Evolutionary conservation across 2,329 filamentous ascomycete species (phyloP), one percentile per base, ranked within the genome.

Genomic region (Aspergillus glaucus): DNA sequence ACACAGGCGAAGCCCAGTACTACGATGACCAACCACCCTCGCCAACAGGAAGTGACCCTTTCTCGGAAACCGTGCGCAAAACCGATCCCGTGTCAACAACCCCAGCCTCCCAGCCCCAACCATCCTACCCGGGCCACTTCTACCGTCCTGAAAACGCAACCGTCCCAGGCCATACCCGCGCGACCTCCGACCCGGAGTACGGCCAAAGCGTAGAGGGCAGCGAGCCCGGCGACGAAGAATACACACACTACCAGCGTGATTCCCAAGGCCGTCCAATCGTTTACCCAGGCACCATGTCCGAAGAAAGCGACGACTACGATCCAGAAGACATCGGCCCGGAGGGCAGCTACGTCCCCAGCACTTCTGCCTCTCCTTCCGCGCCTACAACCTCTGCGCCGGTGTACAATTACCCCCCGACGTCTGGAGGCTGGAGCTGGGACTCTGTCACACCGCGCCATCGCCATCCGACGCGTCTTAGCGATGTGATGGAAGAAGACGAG

Each of bases 401-500:
- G 46, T 64, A 59, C 46, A 59, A 57, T 21, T 61, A 69, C 60
- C 52, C 67, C 49, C 58, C 70, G 53, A 59, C 65, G 51, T 54
- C 62, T 17, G 70, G 79, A 15, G 85, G 79, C 19, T 88, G 84
- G 67, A 83, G 81, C 14, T 94, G 88, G 88, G 87, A 93, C 54
- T 70, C 73, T n/a, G 75, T 88, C 54, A 84, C 85, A 21, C 79
- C 84, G 5, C 66, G 75, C 48, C 90, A 95, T 67, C 88, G 93
- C 57, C 89, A 95, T 69, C 90, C 90, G 0, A 95, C 90, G 7
- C 77, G 91, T 49, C 74, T 95, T 54, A 95, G 89, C 66, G 90
- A 95, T 69, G 90, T 95, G 24, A 78, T 93, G 26, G 86, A 90
- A 62, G 89, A 94, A 55, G 88, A 93, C 57, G 88, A 94, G 69